These are phyloP conservation scores for Geosmithia morbida DNA, from an alignment of 2,329 filamentous ascomycete genomes.

Conservation along the genomic window DNA sequence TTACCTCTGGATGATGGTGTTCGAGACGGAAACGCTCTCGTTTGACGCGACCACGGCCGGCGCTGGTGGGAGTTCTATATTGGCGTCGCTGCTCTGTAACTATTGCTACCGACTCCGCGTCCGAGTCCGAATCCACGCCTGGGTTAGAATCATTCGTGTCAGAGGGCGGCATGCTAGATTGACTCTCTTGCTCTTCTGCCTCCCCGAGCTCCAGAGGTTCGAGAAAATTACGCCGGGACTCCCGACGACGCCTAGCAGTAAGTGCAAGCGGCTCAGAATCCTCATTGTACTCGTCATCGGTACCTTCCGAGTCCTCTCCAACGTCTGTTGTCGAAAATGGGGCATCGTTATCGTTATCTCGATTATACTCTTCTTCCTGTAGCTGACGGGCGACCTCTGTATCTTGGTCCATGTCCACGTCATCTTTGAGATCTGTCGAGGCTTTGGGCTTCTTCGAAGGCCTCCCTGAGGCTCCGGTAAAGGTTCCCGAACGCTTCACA, in stretches of 20 bases:
- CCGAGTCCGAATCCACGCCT: background rate
- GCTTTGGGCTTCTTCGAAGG: conserved; percentile 14
- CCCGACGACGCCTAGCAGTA: background rate
- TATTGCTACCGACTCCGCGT: background rate
- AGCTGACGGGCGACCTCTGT: conserved; percentile 1
- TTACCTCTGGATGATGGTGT: conserved; percentile 60
- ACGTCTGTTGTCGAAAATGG: background rate
- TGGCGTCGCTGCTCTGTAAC: conserved; percentile 16
- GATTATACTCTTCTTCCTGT: conserved; percentile 3
- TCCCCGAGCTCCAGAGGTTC: no score
- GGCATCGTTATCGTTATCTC: background rate
- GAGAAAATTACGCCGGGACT: no score
- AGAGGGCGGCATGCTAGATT: background rate
- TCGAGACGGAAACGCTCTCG: conserved; percentile 55
- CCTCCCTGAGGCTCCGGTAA: conserved; percentile 6
- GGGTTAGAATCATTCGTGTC: background rate
- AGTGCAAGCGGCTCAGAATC: background rate
- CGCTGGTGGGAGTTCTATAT: conserved; percentile 13
- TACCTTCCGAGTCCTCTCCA: conserved; percentile 11
- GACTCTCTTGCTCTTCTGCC: no score
- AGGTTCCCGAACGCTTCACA: conserved; percentile 12
- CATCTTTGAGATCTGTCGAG: conserved; percentile 6
- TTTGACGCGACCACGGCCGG: conserved; percentile 9
- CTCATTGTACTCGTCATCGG: conserved; percentile 4
- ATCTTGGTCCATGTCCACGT: conserved; percentile 1